Evolutionary conservation across 176 grass and related monocot species (phyloP), one percentile per base, ranked within the genome.

Genomic region (Carex littledalei): DNA sequence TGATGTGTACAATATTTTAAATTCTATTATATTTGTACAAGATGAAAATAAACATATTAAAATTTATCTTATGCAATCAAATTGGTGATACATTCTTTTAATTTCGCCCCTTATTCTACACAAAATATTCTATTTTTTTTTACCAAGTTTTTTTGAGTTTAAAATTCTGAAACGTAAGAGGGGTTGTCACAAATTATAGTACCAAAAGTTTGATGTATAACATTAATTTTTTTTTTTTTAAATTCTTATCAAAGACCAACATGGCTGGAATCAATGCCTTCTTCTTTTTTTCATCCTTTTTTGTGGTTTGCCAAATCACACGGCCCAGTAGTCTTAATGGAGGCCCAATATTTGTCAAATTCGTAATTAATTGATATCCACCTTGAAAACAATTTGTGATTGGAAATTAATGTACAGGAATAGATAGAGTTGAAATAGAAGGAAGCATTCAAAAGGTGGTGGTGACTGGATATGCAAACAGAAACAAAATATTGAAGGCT

Each of bases 391-490:
- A 10, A 26, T 26, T 26, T 26, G 24, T 26, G 24, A 26, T 26
- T 26, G 24, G 15, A 73, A 59, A 81, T 81, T 37, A 63, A 14
- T 83, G 20, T 24, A 77, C 90, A 99, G 96, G 93, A 1, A 94
- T 99, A 21, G 93, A 99, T 88, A 94, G 90, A 77, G 96, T 99
- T 31, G 96, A 99, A 86, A 88, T 99, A 83, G 96, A 99, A 86
- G 91, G 72, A 41, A 99, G 88, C 85, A 88, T 94, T 63, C 91
- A 99, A 89, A 99, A 99, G 87, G 96, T 95, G 35, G 85, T 92
- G 61, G 93, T 95, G 61, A 99, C 88, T 5, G 96, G 96, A 35
- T 95, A 94, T 91, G 90, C 90, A 32, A 94, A 95, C 87, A 84
- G 90, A 87, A 99, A 90, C 87, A 99, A 94, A 90, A 92, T 99